A percentile compares a stretch with the other conserved stretches of the same genome.
phyloP scores from a whole-genome alignment of 1,139 yeast species.

The Candida mesenterica region DNA sequence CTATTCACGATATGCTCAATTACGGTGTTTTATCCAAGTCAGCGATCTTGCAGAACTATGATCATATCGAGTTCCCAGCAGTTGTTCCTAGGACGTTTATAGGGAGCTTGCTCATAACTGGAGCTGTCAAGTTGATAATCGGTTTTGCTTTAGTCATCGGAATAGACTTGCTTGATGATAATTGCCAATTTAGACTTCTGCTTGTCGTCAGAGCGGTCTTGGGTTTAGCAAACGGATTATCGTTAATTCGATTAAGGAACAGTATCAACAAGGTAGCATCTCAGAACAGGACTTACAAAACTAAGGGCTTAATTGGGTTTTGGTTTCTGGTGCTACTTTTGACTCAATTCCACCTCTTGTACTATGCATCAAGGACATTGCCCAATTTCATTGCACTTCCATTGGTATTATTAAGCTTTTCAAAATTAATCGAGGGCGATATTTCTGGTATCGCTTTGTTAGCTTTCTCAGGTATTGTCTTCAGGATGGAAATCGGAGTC shows the following conservation, averaged over 20 bases:
- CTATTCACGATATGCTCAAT: conserved; percentile 75
- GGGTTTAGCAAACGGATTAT: conserved; percentile 48
- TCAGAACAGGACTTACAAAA: conserved; percentile 17
- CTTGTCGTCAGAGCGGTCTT: conserved; percentile 49
- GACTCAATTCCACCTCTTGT: conserved; percentile 77
- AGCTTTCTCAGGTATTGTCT: conserved; percentile 63
- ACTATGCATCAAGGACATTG: conserved; percentile 74
- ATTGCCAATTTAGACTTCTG: conserved; percentile 46
- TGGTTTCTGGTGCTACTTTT: conserved; percentile 62
- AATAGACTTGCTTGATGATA: conserved; percentile 17
- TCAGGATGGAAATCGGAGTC: conserved; percentile 70
- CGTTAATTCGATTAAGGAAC: conserved; percentile 27
- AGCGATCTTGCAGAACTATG: conserved; percentile 47
- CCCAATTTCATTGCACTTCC: conserved; percentile 90
- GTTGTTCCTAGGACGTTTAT: conserved; percentile 84
- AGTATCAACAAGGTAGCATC: conserved; percentile 27
- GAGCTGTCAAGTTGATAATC: conserved; percentile 34
- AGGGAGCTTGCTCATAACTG: conserved; percentile 61
- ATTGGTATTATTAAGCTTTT: conserved; percentile 55
- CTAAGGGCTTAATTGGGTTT: conserved; percentile 34
- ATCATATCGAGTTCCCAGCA: conserved; percentile 81
- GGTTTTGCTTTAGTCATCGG: conserved; percentile 18
- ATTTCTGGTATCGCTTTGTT: conserved; percentile 55
- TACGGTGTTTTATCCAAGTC: conserved; percentile 52
- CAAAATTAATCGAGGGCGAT: conserved; percentile 51